Base-by-base conservation (phyloP, 768 basidiomycete species). In the Tricholoma bakamatsutake region DNA sequence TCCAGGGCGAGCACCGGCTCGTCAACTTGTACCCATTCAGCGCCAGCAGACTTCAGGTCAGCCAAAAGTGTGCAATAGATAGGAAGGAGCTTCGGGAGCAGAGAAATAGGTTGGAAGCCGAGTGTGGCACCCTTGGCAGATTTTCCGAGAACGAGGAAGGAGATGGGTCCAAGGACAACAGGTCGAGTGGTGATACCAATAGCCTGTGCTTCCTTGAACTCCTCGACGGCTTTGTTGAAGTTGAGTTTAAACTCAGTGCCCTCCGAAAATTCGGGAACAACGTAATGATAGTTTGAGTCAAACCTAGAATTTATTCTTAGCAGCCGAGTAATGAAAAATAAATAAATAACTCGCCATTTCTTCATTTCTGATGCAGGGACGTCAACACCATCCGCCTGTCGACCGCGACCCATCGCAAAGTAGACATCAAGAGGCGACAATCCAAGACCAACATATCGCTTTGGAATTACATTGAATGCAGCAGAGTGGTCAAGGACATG, bases 391-490 rank as follows among this genome's bases (percentile, higher is more conserved):
- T 84, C 90, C 40, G 88, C 80, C 75, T 99, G 97, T 62, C 96
- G 92, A 56, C 97, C 97, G 75, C 97, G 96, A 53, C 96, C 97
- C 90, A 98, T 95, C 65, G 97, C 97, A 66, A 99, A 98, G 77
- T 91, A 97, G 69, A 94, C 86, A 74, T 99, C 96, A 61, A 98
- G 85, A 60, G 84, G 80, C 28, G 92, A 91, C 52, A 99, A 77
- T 55, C 86, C 85, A 61, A 91, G 88, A 52, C 88, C 87, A 57
- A 83, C 76, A 73, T 98, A 99, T 63, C 95, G 91, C 75, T 90
- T 85, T 63, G 96, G 96, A 72, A 99, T 90, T 67, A 89, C 93
- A 71, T 98, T 97, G 83, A 99, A 96, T 45, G 90, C 86, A 59
- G 88, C 84, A 60, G 93, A 93, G 76, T 96, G 93, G 76, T 98